Evolutionary conservation across 495 filamentous ascomycete genomes (phyloP), one percentile per base, ranked within the genome.

Genomic region (Penicillium flavigenum): DNA sequence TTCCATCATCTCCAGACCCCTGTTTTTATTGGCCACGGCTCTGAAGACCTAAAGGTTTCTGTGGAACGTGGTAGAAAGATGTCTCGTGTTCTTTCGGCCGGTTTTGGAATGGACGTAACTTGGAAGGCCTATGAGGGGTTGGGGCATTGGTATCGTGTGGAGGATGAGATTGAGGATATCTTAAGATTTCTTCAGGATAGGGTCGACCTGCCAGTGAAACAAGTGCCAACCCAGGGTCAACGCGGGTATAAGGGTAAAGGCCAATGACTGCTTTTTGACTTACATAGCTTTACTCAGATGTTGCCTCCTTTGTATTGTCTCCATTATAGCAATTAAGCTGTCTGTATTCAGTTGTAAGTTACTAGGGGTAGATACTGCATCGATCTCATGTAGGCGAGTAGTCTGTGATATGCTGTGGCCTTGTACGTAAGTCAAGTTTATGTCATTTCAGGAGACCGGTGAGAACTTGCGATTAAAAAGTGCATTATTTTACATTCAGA

Each of bases 81-180:
- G 22, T 22, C 22, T 22, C 2, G 2, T 22, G 22, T 22, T 3
- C 22, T 22, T 22, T 22, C 22, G 22, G 22, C 22, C 22, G 22
- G 22, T 22, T 22, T 3, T 22, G 2, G 22, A 22, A 22, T 22
- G 22, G 22, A 22, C 22, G 22, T 22, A 22, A 22, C 22, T 22
- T 22, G 2, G 2, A 22, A 22, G 22, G 22, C 22, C 22, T 22
- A 22, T 22, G 2, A 22, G 22, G 22, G 22, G 22, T 22, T 22
- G 2, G 22, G 22, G 22, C 83, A 86, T 65, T 85, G 81, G 82
- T 78, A 84, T 34, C 75, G 83, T 44, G 73, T 73, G 54, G 57
- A 64, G 6, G 61, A 75, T 45, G 77, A 80, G 34, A 69, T 84
- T 14, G 74, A 83, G 55, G 81, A 85, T 72, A 67, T 76, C 10